phyloP scores from a whole-genome alignment of 2,329 filamentous ascomycete genomes.

The Trichoderma asperellum region DNA sequence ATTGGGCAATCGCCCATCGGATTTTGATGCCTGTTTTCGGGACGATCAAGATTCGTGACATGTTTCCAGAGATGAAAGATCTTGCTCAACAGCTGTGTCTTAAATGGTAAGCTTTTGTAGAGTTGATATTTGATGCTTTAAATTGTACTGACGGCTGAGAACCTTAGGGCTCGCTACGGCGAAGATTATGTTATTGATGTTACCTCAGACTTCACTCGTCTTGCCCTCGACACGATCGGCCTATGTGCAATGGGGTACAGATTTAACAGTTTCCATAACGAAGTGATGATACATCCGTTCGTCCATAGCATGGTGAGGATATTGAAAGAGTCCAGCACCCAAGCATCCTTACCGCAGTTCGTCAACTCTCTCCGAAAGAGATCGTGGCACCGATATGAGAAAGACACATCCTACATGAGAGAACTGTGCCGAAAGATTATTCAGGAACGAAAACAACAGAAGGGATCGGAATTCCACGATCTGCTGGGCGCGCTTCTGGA shows the following conservation, averaged over 20 bases:
- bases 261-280: slow-evolving; percentile 65
- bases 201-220: slow-evolving; percentile 63
- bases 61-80: slow-evolving; percentile 20
- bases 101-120: slow-evolving; percentile 17
- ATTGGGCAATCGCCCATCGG: slow-evolving; percentile 26
- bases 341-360: slow-evolving; percentile 8
- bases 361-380: slow-evolving; percentile 22
- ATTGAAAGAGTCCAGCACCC: slow-evolving; percentile 22
- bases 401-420: slow-evolving; percentile 14
- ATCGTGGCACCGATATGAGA: slow-evolving; percentile 13
- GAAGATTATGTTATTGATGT: slow-evolving; percentile 52
- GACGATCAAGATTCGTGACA: slow-evolving; percentile 25
- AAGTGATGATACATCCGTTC: slow-evolving; percentile 32
- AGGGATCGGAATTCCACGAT: not conserved
- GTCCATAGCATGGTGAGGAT: slow-evolving; percentile 25
- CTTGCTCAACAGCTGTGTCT: slow-evolving; percentile 25
- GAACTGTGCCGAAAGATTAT: slow-evolving; percentile 20
- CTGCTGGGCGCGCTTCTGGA: slow-evolving; percentile 2
- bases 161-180: slow-evolving; percentile 40
- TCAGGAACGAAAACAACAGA: slow-evolving; percentile 12
- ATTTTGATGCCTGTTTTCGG: slow-evolving; percentile 25
- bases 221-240: slow-evolving; percentile 65
- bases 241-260: slow-evolving; percentile 62
- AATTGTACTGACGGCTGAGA: slow-evolving; percentile 7
- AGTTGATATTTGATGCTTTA: not conserved